phyloP scores from a whole-genome alignment of 805 yeast species.

The Pichia heedii region DNA sequence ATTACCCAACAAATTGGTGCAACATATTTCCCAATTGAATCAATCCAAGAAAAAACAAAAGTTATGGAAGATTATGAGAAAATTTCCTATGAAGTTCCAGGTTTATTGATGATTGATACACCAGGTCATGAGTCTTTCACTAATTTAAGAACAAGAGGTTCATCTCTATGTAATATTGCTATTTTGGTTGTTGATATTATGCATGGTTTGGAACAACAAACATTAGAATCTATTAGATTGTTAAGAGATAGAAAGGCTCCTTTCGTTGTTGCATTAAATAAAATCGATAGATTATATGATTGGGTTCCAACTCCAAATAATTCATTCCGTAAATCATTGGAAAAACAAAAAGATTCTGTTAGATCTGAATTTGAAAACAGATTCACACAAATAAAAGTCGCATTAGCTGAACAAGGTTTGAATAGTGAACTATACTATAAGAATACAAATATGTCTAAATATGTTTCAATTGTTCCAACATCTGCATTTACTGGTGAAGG shows the following conservation, averaged over 20 bases:
- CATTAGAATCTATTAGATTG: conserved; percentile 85
- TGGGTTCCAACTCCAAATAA: conserved; percentile 90
- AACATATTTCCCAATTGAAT: conserved; percentile 95
- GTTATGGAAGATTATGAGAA: conserved; percentile 85
- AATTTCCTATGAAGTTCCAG: conserved; percentile 89
- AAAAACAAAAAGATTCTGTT: conserved; percentile 74
- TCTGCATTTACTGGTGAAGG: conserved; percentile 99
- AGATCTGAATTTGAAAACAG: conserved; percentile 89
- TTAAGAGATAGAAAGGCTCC: conserved; percentile 97
- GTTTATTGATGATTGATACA: conserved; percentile 91
- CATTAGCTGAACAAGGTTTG: conserved; percentile 95
- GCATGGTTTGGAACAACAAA: conserved; percentile 99
- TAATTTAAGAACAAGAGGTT: conserved; percentile 96
- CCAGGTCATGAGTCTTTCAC: conserved; percentile 99
- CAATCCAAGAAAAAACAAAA: conserved; percentile 82
- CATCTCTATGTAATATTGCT: conserved; percentile 98
- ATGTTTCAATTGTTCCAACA: conserved; percentile 95
- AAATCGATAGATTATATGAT: conserved; percentile 93
- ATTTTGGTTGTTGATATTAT: conserved; percentile 95
- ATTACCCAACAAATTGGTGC: conserved; percentile 99
- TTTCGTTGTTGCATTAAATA: conserved; percentile 92
- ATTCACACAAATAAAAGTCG: conserved; percentile 74
- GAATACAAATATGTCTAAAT: conserved; percentile 87
- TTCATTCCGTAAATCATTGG: conserved; percentile 90
- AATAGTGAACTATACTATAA: conserved; percentile 95